Conservation (phyloP, 495 filamentous ascomycete species). For the Friedmanniomyces simplex region DNA sequence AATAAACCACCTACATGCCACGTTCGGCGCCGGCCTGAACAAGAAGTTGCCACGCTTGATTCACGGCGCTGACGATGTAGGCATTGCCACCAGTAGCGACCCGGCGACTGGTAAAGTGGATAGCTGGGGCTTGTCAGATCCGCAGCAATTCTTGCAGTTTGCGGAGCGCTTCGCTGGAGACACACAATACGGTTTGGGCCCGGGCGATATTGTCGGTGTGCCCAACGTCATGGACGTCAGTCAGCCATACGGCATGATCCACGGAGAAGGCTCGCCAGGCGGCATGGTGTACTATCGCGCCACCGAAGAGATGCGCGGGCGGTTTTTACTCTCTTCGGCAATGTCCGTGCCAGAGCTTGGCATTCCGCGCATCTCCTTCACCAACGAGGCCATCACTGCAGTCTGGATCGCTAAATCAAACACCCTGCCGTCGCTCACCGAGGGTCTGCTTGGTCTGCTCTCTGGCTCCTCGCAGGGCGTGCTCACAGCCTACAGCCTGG, state of each 20-base stretch:
- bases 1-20: conserved; percentile 65
- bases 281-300: conserved; percentile 69
- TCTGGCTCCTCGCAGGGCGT: conserved; percentile 77
- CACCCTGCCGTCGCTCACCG: conserved; percentile 56
- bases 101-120: conserved; percentile 69
- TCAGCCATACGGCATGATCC: conserved; percentile 70
- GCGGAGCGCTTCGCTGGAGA: conserved; percentile 63
- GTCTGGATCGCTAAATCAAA: conserved; percentile 89
- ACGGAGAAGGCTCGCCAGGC: conserved; percentile 73
- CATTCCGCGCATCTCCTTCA: conserved; percentile 57
- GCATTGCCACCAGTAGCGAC: conserved; percentile 63
- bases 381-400: conserved; percentile 53
- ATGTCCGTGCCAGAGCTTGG: conserved; percentile 46
- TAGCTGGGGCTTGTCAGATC: conserved; percentile 70
- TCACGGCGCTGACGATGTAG: conserved; percentile 67
- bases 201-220: conserved; percentile 61
- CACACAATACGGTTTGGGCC: conserved; percentile 63
- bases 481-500: conserved; percentile 72
- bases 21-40: conserved; percentile 49
- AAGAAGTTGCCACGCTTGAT: conserved; percentile 68
- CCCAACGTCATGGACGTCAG: conserved; percentile 86
- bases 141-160: conserved; percentile 62
- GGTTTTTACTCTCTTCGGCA: conserved; percentile 49
- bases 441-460: conserved; percentile 71
- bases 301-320: conserved; percentile 66